These are phyloP conservation scores for Tagetes patula DNA, from an alignment of 129 eudicot genomes.

Conservation along the genomic window DNA sequence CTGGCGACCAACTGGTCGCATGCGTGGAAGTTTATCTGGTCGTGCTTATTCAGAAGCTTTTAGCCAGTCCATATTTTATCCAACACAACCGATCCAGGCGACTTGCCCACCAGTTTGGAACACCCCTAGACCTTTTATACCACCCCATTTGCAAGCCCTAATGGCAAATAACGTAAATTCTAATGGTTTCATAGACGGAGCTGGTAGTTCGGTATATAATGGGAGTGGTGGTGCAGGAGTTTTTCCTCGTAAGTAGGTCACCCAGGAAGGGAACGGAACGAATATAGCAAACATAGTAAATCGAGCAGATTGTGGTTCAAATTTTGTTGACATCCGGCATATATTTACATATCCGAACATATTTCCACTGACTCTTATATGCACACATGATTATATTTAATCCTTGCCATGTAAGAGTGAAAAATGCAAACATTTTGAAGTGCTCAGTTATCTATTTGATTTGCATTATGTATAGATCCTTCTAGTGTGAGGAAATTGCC, in stretches of 20 bases:
- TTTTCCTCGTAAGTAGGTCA: slow-evolving; percentile 15
- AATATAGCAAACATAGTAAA: neutral
- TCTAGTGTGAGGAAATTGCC: too few species aligned
- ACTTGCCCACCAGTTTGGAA: slow-evolving; percentile 40
- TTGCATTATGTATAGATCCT: too few species aligned
- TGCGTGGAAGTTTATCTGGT: slow-evolving; percentile 84
- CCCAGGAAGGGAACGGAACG: neutral
- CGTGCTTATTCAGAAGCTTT: slow-evolving; percentile 54
- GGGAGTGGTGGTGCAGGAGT: slow-evolving; percentile 4
- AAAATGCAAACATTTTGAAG: too few species aligned
- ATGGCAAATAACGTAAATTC: slow-evolving; percentile 29
- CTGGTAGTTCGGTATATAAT: slow-evolving; percentile 24
- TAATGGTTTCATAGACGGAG: slow-evolving; percentile 13
- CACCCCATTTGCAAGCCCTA: slow-evolving; percentile 37
- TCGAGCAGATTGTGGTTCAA: neutral
- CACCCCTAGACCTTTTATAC: slow-evolving; percentile 33
- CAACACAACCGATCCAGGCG: slow-evolving; percentile 52
- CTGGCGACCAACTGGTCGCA: slow-evolving; percentile 65
- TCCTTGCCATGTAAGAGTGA: neutral
- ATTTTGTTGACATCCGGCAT: neutral
- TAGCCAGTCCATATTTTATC: slow-evolving; percentile 39
- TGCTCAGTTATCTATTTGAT: too few species aligned
- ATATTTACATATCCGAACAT: neutral
- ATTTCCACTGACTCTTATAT: neutral
- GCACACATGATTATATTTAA: neutral